Percentiles rank a stretch among this genome's conserved stretches.
These are phyloP conservation scores for Bathelium albidoporum DNA, from an alignment of 495 filamentous ascomycete species.

Conservation along the genomic window DNA sequence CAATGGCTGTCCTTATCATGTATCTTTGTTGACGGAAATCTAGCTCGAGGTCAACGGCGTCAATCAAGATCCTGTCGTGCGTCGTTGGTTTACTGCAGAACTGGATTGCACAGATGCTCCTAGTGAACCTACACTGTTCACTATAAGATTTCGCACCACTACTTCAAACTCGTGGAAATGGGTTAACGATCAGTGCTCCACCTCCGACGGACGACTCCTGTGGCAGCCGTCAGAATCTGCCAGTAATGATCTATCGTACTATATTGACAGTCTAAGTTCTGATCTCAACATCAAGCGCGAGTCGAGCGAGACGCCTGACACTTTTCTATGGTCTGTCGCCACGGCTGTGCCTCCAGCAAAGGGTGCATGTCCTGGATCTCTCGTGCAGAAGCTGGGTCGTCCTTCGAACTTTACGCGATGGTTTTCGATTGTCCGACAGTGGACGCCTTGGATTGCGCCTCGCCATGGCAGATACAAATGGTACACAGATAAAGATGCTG, in stretches of 20 bases:
- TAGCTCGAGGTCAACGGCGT: constrained; percentile 33
- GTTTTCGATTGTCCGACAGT: constrained; percentile 71
- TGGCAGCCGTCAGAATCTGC: constrained; percentile 26
- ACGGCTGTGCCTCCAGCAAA: constrained; percentile 43
- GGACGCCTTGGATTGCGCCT: constrained; percentile 78
- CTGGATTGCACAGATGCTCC: constrained; percentile 11
- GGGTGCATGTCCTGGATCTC: constrained; percentile 45
- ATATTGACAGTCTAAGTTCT: constrained; percentile 50
- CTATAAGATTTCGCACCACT: constrained; percentile 57
- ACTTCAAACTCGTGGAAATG: constrained; percentile 58
- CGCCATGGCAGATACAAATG: constrained; percentile 63
- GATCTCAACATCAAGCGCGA: constrained; percentile 46
- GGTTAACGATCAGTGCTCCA: constrained; percentile 39
- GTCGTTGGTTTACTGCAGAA: constrained; percentile 32
- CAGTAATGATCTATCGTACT: constrained; percentile 42
- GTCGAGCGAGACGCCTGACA: constrained; percentile 58
- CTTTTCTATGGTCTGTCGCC: constrained; percentile 59
- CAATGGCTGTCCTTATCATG: constrained; percentile 3
- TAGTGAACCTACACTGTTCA: constrained; percentile 47
- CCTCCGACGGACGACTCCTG: constrained; percentile 52
- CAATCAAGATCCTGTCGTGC: constrained; percentile 13
- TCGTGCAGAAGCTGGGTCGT: constrained; percentile 49
- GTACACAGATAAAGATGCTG: constrained; percentile 59
- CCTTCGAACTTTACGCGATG: constrained; percentile 51
- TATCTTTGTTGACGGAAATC: constrained; percentile 15